A percentile compares a stretch with the other conserved stretches of the same genome.
These are phyloP conservation scores for Cutaneotrichosporon cutaneum DNA, from an alignment of 1,284 basidiomycete genomes.

Conservation along the genomic window DNA sequence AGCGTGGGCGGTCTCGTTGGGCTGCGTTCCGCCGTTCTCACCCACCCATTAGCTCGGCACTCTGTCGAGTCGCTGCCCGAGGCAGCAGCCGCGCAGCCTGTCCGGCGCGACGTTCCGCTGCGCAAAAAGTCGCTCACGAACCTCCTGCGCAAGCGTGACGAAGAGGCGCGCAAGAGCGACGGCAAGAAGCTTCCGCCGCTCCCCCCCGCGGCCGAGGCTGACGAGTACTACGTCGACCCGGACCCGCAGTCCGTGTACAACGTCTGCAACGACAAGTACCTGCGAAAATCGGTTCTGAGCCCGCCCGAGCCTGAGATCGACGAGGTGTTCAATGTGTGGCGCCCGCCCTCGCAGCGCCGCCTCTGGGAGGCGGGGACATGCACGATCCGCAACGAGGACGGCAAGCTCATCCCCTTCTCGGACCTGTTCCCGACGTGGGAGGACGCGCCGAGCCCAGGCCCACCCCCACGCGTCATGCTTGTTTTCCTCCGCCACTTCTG, in stretches of 20 bases:
- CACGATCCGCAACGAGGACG: conserved; percentile 43
- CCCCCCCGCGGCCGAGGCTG: not conserved
- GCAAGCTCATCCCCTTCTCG: conserved; percentile 38
- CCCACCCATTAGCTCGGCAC: conserved; percentile 3
- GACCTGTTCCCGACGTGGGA: conserved; percentile 35
- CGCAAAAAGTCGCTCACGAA: conserved; percentile 8
- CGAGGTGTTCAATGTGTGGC: conserved; percentile 34
- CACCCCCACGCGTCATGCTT: conserved; percentile 32
- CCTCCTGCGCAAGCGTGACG: conserved; percentile 8
- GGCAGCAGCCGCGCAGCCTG: not conserved
- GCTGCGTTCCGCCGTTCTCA: conserved; percentile 4
- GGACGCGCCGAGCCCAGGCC: not conserved
- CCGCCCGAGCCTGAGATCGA: conserved; percentile 21
- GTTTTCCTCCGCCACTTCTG: conserved; percentile 52
- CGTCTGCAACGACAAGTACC: conserved; percentile 3
- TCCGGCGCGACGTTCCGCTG: not conserved
- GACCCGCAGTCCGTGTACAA: conserved; percentile 5
- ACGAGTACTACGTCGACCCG: not conserved
- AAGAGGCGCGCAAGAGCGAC: not conserved
- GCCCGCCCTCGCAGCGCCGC: conserved; percentile 33
- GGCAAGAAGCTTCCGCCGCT: conserved; percentile 1
- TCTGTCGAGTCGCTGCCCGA: conserved; percentile 5
- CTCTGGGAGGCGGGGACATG: conserved; percentile 45
- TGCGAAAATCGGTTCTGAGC: conserved; percentile 12
- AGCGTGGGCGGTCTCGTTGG: not conserved